These are phyloP conservation scores for Alternaria sp. DNA, from an alignment of 2,329 filamentous ascomycete genomes.

Conservation along the genomic window DNA sequence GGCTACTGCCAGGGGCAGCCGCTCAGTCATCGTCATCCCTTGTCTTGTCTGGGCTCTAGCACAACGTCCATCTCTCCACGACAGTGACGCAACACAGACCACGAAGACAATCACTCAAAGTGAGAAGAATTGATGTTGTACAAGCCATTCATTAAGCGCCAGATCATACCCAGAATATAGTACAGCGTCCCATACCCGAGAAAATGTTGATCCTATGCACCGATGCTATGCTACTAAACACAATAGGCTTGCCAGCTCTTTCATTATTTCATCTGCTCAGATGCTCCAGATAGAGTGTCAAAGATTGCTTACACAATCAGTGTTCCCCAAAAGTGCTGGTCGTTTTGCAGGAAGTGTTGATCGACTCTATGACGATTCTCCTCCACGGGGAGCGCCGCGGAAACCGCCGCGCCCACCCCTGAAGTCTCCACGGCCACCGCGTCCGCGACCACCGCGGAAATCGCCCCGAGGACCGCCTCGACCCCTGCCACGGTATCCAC, in stretches of 20 bases:
- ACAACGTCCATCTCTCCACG: background rate
- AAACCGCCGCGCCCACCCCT: slow-evolving; percentile 55
- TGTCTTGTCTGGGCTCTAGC: slow-evolving; percentile 1
- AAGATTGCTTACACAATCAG: slow-evolving; percentile 5
- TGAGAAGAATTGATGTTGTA: slow-evolving; percentile 14
- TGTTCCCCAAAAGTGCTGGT: slow-evolving; percentile 1
- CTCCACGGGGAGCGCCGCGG: slow-evolving; percentile 42
- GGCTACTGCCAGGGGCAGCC: slow-evolving; percentile 18
- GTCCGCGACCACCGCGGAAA: slow-evolving; percentile 52
- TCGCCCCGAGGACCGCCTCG: slow-evolving; percentile 51
- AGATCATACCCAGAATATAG: slow-evolving; percentile 41
- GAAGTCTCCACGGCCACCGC: slow-evolving; percentile 55
- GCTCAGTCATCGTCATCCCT: slow-evolving; percentile 19
- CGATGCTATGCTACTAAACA: slow-evolving; percentile 51
- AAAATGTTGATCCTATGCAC: slow-evolving; percentile 42
- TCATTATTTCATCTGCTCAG: slow-evolving; percentile 32
- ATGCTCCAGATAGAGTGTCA: slow-evolving; percentile 31
- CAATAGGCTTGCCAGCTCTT: slow-evolving; percentile 39
- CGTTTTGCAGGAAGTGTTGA: slow-evolving; percentile 11
- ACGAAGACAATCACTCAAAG: background rate
- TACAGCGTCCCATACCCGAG: slow-evolving; percentile 42
- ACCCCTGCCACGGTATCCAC: slow-evolving; percentile 65
- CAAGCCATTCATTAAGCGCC: slow-evolving; percentile 37
- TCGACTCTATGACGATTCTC: slow-evolving; percentile 29
- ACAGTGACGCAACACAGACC: background rate